phyloP scores from a whole-genome alignment of 805 yeast genomes.

The Myxozyma neglecta region DNA sequence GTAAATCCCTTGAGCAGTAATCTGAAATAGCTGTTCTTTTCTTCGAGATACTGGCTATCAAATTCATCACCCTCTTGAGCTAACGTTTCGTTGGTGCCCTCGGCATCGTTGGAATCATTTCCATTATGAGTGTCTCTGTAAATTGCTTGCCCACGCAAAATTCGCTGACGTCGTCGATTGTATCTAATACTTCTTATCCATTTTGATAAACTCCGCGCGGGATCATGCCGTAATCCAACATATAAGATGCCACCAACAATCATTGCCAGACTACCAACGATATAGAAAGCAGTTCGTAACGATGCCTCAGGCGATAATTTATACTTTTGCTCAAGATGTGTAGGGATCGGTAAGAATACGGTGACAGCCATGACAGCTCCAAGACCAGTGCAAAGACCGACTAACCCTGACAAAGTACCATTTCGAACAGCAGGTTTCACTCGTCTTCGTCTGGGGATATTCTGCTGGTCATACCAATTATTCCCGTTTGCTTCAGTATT shows the following conservation, averaged over 20 bases:
- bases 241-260: conserved; percentile 45
- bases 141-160: conserved; percentile 15
- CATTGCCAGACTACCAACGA: conserved; percentile 50
- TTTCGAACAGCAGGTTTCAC: conserved; percentile 38
- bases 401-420: conserved; percentile 60
- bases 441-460: neutral
- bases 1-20: conserved; percentile 51
- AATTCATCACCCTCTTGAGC: conserved; percentile 21
- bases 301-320: conserved; percentile 46
- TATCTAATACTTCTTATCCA: conserved; percentile 36
- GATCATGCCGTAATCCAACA: conserved; percentile 50
- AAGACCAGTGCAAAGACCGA: conserved; percentile 62
- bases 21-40: conserved; percentile 41
- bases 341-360: conserved; percentile 57
- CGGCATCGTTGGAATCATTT: conserved; percentile 35
- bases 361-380: conserved; percentile 68
- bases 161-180: conserved; percentile 26
- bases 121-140: conserved; percentile 23
- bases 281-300: conserved; percentile 50
- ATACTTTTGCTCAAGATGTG: conserved; percentile 45
- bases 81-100: conserved; percentile 37
- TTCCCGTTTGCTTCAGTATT: neutral
- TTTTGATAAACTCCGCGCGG: conserved; percentile 38
- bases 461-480: conserved; percentile 3
- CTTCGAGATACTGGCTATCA: conserved; percentile 21